Evolutionary conservation across 2,329 filamentous ascomycete genomes (phyloP), one percentile per base, ranked within the genome.

Genomic region (Xylaria sp.): DNA sequence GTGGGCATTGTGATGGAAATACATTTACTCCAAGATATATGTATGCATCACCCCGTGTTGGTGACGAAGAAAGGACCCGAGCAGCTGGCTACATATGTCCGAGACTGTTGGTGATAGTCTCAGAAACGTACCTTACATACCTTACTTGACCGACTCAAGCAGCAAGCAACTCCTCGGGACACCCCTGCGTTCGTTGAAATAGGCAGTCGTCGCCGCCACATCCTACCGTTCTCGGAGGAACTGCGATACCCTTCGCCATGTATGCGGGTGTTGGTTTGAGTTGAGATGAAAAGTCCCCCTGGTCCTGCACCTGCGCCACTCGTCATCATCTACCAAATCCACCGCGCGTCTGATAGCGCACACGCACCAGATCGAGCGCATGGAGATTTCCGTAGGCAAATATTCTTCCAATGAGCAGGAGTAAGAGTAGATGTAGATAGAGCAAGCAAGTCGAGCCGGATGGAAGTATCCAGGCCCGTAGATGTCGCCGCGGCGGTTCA

Each of bases 281-380:
- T 31, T 31, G 28, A 31, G 28, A 31, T 31, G 28, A 31, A 31
- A 4, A 9, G 5, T 5, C 28, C 28, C 28, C 28, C 28, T 31
- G 28, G 28, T 31, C 28, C 28, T n/a, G n/a, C n/a, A n/a, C n/a
- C n/a, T n/a, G 28, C 28, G 28, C 28, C 28, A 9, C 28, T 5
- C 4, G 5, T 9, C 28, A 31, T 31, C 40, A 28, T 31, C n/a
- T n/a, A n/a, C n/a, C n/a, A n/a, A n/a, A n/a, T n/a, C n/a, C 38
- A 49, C 61, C 57, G 57, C 61, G 42, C 57, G 57, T 53, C 52
- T 57, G 47, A n/a, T n/a, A n/a, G n/a, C n/a, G n/a, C n/a, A n/a
- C 42, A 46, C 33, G 28, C 14, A 6, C 17, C 28, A 31, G 15
- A 56, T 31, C 28, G 51, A n/a, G 37, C 53, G 50, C 51, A 56